Conservation (phyloP, 306 rosid species). For the Fagus crenata region DNA sequence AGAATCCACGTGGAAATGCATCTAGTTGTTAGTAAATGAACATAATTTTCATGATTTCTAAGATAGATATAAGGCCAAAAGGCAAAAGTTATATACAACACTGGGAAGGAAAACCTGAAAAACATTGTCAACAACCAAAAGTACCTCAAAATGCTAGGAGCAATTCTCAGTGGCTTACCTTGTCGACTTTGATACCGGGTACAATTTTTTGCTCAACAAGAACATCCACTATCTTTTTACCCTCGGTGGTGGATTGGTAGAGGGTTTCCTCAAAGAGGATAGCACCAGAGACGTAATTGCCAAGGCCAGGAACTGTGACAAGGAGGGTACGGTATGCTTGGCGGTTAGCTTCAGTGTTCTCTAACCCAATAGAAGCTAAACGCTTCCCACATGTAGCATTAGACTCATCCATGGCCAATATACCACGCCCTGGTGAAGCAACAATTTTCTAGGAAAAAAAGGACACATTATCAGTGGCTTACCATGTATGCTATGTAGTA, state of each 20-base stretch:
- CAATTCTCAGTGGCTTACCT: constrained; percentile 41
- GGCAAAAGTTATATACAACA: neutral
- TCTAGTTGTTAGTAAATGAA: neutral
- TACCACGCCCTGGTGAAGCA: constrained; percentile 91
- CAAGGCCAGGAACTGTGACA: constrained; percentile 66
- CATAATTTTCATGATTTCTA: neutral
- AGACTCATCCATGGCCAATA: constrained; percentile 95
- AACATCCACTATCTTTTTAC: constrained; percentile 79
- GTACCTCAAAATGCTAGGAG: neutral
- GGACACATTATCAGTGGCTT: neutral
- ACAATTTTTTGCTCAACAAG: constrained; percentile 65
- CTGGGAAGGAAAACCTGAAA: too few species aligned
- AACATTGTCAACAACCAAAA: neutral
- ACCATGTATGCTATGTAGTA: neutral
- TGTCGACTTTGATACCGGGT: constrained; percentile 90
- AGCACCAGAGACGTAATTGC: constrained; percentile 82
- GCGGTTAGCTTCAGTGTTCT: constrained; percentile 91
- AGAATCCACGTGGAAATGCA: neutral
- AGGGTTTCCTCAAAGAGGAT: constrained; percentile 95
- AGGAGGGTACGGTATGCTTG: constrained; percentile 90
- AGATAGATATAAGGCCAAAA: neutral
- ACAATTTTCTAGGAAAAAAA: constrained; percentile 56
- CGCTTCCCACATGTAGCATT: constrained; percentile 95
- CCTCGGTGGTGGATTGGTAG: constrained; percentile 82
- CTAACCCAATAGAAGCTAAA: constrained; percentile 85